A percentile compares a stretch with the other conserved stretches of the same genome.
Conservation (phyloP, 2,329 filamentous ascomycete genomes). For the Cercospora janseana region DNA sequence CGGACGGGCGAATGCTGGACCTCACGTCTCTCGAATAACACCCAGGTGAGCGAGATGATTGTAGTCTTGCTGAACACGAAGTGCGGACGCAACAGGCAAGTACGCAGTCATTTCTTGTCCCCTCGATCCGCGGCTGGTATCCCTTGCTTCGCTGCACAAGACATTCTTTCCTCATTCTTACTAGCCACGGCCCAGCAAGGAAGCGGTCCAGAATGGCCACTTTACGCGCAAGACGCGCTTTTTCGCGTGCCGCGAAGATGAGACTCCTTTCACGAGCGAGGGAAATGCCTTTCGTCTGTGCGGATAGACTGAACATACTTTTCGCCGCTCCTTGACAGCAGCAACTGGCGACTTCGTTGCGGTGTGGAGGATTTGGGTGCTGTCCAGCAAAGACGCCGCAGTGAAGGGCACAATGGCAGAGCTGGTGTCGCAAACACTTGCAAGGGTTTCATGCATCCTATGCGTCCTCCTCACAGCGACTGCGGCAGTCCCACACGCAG, state of each 20-base stretch:
- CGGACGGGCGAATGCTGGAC: neutral
- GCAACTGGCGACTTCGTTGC: neutral
- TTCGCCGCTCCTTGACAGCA: neutral
- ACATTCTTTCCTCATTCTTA: constrained; percentile 30
- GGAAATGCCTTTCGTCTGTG: constrained; percentile 13
- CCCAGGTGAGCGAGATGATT: neutral
- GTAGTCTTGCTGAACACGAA: neutral
- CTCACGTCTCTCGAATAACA: too few species aligned
- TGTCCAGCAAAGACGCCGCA: constrained; percentile 6
- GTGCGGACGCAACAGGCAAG: neutral
- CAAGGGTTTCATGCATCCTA: constrained; percentile 21
- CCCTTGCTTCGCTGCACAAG: constrained; percentile 26
- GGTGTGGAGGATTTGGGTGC: neutral
- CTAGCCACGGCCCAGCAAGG: constrained; percentile 29
- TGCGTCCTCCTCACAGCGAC: constrained; percentile 20
- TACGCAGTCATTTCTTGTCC: neutral
- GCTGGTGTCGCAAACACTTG: constrained; percentile 18
- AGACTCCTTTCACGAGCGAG: constrained; percentile 12
- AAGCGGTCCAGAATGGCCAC: constrained; percentile 21
- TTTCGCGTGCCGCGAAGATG: constrained; percentile 20
- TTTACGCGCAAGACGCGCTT: constrained; percentile 28
- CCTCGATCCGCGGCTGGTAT: constrained; percentile 1
- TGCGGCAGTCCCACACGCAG: constrained; percentile 39
- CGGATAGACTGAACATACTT: neutral
- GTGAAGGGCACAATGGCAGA: constrained; percentile 15